phyloP scores from a whole-genome alignment of 2,329 filamentous ascomycete genomes.

The Ceratocystis lukuohia region DNA sequence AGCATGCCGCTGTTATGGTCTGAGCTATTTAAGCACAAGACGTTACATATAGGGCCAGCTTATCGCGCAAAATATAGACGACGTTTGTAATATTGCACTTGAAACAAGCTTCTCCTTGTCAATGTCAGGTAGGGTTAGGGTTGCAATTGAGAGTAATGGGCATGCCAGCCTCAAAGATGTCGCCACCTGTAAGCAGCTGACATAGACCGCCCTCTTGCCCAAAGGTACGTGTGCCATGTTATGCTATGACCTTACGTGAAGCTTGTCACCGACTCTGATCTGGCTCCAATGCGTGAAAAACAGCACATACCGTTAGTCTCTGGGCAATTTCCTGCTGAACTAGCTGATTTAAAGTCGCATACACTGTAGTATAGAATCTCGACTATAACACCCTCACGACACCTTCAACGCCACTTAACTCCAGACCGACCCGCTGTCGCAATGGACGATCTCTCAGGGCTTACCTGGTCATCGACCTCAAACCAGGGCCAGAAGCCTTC shows the following conservation, averaged over 20 bases:
- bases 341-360: neutral
- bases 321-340: neutral
- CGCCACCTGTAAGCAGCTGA: neutral
- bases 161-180: neutral
- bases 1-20: neutral
- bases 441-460: slow-evolving; percentile 50
- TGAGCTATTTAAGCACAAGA: neutral
- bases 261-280: slow-evolving; percentile 9
- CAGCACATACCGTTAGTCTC: neutral
- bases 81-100: neutral
- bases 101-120: neutral
- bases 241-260: neutral
- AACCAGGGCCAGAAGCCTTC: slow-evolving; percentile 29
- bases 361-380: neutral
- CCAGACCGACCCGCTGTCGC: slow-evolving; percentile 20
- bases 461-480: slow-evolving; percentile 42
- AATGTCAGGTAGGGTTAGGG: neutral
- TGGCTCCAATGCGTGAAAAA: neutral
- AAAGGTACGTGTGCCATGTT: neutral
- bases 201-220: neutral
- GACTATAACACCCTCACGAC: neutral
- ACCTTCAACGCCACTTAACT: neutral
- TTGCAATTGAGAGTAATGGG: accelerated
- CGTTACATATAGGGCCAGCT: neutral
- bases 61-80: neutral